phyloP scores from a whole-genome alignment of 176 grass and related monocot species.

The Oryza glumipatula region DNA sequence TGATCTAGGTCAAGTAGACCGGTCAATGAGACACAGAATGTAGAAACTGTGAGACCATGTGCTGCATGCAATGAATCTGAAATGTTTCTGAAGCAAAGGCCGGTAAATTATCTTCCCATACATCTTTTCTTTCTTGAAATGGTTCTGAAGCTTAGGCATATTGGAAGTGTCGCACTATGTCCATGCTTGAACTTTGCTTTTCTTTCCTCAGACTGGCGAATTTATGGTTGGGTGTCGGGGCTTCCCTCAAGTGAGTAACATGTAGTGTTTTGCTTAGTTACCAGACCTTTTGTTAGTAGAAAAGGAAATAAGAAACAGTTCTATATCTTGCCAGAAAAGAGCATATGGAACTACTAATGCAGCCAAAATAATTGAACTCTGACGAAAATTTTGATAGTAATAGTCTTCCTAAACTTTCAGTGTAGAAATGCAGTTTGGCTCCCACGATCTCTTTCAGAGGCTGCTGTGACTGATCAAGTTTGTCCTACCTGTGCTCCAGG shows the following conservation, averaged over 20 bases:
- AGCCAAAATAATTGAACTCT: neutral
- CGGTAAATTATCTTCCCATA: slow-evolving; percentile 51
- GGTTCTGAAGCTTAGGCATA: neutral
- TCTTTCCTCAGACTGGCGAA: slow-evolving; percentile 61
- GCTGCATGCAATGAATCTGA: slow-evolving; percentile 68
- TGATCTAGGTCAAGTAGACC: slow-evolving; percentile 70
- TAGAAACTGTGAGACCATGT: slow-evolving; percentile 78
- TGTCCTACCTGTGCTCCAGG: slow-evolving; percentile 86
- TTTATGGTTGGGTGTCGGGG: slow-evolving; percentile 83
- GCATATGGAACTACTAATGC: neutral
- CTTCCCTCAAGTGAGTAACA: slow-evolving; percentile 67
- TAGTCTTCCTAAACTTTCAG: slow-evolving; percentile 54
- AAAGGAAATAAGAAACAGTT: neutral
- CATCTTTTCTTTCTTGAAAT: slow-evolving; percentile 10
- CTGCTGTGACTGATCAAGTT: slow-evolving; percentile 69
- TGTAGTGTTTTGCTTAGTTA: slow-evolving; percentile 24
- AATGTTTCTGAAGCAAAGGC: slow-evolving; percentile 74
- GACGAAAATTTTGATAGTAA: slow-evolving; percentile 5
- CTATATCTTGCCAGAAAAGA: neutral
- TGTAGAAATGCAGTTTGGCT: slow-evolving; percentile 97
- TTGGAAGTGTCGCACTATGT: neutral
- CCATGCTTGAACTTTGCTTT: slow-evolving; percentile 19
- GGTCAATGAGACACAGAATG: slow-evolving; percentile 54
- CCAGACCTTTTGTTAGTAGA: neutral
- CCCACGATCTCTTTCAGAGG: slow-evolving; percentile 84